phyloP scores from a whole-genome alignment of 352 stramenopile species.

The Globisporangium yorkense region DNA sequence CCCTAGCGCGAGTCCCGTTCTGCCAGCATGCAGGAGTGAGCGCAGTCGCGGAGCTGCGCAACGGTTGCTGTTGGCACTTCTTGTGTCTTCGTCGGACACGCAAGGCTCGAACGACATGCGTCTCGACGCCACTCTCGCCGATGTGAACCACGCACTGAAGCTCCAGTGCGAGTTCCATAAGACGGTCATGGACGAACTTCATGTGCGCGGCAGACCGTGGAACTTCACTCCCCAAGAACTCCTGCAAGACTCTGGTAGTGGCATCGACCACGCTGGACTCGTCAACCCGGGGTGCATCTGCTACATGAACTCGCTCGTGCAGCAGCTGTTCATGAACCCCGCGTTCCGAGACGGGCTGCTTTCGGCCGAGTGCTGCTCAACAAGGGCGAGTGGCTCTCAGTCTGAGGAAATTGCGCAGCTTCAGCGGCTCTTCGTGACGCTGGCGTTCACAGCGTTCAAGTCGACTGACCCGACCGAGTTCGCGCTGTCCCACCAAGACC shows the following conservation, averaged over 20 bases:
- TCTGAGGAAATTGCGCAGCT: constrained; percentile 55
- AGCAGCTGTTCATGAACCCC: constrained; percentile 91
- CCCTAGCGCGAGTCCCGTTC: not conserved
- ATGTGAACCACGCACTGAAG: not conserved
- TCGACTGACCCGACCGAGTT: constrained; percentile 61
- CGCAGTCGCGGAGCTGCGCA: constrained; percentile 8
- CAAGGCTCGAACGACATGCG: not conserved
- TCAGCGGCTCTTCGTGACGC: constrained; percentile 58
- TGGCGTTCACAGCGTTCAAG: constrained; percentile 38
- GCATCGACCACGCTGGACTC: constrained; percentile 70
- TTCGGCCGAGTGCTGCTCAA: constrained; percentile 19
- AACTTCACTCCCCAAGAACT: constrained; percentile 44
- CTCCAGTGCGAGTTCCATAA: constrained; percentile 18
- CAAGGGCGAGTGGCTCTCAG: constrained; percentile 4
- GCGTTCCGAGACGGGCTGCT: constrained; percentile 53
- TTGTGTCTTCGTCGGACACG: not conserved
- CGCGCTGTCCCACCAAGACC: constrained; percentile 55
- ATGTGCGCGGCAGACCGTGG: constrained; percentile 45
- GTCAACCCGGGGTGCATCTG: constrained; percentile 98
- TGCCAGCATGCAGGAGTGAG: constrained; percentile 6
- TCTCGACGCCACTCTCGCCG: not conserved
- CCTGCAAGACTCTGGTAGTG: constrained; percentile 22
- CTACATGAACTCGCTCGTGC: constrained; percentile 99
- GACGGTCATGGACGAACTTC: constrained; percentile 20
- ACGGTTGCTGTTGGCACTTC: constrained; percentile 5